phyloP scores from a whole-genome alignment of 768 basidiomycete genomes.

The Agaricus subrufescens region DNA sequence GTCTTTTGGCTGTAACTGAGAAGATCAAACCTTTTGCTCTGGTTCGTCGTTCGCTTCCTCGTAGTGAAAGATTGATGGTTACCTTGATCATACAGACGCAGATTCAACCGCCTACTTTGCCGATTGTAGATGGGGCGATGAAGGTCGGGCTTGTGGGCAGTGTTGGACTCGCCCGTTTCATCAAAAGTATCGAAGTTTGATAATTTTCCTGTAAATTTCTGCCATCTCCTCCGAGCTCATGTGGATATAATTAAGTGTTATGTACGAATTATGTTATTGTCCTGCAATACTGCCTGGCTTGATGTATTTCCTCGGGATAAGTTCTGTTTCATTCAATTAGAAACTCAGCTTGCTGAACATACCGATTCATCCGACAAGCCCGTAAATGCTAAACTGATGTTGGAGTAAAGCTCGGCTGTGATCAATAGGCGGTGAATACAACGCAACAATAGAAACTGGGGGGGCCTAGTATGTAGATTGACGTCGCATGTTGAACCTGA shows the following conservation, averaged over 20 bases:
- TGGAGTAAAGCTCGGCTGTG: too few relatives aligned
- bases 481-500: too few relatives aligned
- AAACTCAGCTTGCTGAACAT: too few relatives aligned
- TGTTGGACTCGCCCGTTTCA: constrained; percentile 60
- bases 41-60: constrained; percentile 35
- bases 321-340: background rate
- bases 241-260: constrained; percentile 2
- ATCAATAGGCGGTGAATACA: too few relatives aligned
- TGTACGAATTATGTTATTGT: background rate
- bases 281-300: background rate
- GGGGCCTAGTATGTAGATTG: too few relatives aligned
- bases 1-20: constrained; percentile 56
- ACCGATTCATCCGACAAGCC: too few relatives aligned
- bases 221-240: background rate
- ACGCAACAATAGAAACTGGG: too few relatives aligned
- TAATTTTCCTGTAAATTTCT: background rate
- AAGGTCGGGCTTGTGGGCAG: constrained; percentile 61
- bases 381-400: too few relatives aligned
- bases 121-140: constrained; percentile 49
- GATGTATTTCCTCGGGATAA: background rate
- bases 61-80: background rate
- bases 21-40: constrained; percentile 54
- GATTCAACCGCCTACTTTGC: constrained; percentile 22
- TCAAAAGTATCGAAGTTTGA: constrained; percentile 46
- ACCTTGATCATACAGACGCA: constrained; percentile 13